Percentiles rank a stretch among this genome's conserved stretches.
These are phyloP conservation scores for Aquilaria malaccensis DNA, from an alignment of 345 rosid species.

Conservation along the genomic window DNA sequence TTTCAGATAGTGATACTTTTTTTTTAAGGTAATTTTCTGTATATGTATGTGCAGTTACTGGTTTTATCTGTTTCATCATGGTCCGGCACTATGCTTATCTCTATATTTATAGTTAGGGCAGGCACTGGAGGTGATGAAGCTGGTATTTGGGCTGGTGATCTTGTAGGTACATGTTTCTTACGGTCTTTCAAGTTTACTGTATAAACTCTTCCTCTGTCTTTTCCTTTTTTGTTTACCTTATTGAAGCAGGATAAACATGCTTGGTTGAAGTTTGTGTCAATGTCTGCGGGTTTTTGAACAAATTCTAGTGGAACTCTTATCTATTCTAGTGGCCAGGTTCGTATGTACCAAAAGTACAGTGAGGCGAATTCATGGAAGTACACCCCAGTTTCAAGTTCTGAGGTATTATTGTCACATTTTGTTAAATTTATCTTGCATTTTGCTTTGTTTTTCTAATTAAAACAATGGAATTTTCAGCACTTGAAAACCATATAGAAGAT, in stretches of 20 bases:
- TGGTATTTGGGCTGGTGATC: slow-evolving; percentile 99
- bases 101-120: slow-evolving; percentile 70
- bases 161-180: slow-evolving; percentile 95
- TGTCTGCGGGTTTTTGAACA: slow-evolving; percentile 3
- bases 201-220: slow-evolving; percentile 13
- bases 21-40: no score
- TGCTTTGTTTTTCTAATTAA: no score
- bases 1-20: no score
- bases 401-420: slow-evolving; percentile 31
- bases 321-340: slow-evolving; percentile 38
- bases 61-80: not conserved
- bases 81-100: slow-evolving; percentile 9
- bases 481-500: no score
- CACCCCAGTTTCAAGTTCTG: slow-evolving; percentile 60
- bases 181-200: slow-evolving; percentile 23
- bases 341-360: slow-evolving; percentile 85
- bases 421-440: no score
- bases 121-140: slow-evolving; percentile 99
- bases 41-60: no score
- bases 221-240: not conserved
- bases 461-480: no score
- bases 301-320: slow-evolving; percentile 15
- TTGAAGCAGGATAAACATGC: not conserved
- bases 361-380: slow-evolving; percentile 80
- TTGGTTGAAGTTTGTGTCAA: not conserved